Conservation (phyloP, 768 basidiomycete species). For the Mrakia frigida region DNA sequence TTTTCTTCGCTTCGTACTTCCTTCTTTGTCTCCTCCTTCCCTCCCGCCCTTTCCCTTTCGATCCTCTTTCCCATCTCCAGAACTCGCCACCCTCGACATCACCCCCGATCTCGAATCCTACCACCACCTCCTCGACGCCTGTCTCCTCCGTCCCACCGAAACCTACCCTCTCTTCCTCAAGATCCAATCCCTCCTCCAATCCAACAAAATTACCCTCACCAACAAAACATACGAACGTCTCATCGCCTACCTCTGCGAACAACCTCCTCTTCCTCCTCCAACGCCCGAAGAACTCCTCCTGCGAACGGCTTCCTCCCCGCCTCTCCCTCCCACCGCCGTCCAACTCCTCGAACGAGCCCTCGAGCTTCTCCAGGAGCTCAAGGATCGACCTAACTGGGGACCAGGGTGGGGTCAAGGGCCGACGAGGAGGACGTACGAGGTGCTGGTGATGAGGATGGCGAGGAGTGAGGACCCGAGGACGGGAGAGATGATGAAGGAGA, state of each 20-base stretch:
- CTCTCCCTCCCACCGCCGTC: background rate
- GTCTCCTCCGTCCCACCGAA: conserved; percentile 18
- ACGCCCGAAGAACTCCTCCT: background rate
- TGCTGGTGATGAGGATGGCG: conserved; percentile 1
- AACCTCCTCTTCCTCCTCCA: background rate
- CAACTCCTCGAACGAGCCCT: background rate
- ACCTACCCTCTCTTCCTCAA: conserved; percentile 13
- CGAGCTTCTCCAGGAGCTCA: background rate
- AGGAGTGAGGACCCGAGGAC: background rate
- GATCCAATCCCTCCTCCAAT: background rate
- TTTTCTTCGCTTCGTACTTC: too few species aligned
- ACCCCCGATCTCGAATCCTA: conserved; percentile 28
- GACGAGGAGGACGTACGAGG: conserved; percentile 10
- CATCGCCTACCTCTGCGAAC: conserved; percentile 27
- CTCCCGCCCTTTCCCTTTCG: background rate
- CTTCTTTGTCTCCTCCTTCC: background rate
- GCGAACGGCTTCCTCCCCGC: background rate
- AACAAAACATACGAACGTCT: conserved; percentile 23
- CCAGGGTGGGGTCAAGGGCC: background rate
- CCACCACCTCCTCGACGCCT: conserved; percentile 29
- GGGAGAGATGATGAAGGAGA: background rate
- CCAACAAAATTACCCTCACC: conserved; percentile 9
- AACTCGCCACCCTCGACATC: conserved; percentile 8
- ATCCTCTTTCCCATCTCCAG: background rate
- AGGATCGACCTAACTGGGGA: background rate